Evolutionary conservation across 768 basidiomycete genomes (phyloP), one percentile per base, ranked within the genome.

Genomic region (Russula ochroleuca): DNA sequence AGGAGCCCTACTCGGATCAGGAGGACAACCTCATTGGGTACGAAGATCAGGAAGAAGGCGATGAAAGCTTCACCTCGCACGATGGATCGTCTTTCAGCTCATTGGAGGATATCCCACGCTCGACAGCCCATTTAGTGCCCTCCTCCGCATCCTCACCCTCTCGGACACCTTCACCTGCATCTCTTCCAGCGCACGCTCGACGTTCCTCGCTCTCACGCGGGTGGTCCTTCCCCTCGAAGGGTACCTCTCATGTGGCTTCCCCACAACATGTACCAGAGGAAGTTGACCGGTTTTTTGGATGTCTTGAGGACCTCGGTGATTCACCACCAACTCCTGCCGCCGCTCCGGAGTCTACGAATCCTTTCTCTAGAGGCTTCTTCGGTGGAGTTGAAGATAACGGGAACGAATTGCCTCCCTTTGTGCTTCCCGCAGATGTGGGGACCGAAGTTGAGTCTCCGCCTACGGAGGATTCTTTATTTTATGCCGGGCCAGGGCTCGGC

Each of bases 261-360:
- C 35, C 59, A 13, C 64, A 74, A 2, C 72, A 73, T 71, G 50
- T 67, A 69, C 58, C 69, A 5, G 79, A 83, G 21, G 81, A 85
- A n/a, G 77, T 88, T 10, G 90, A 92, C 71, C 80, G 78, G 38
- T 92, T 92, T 80, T 92, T 92, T 68, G 85, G 82, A 48, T 92
- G 89, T 61, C 69, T 83, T 65, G 81, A 80, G 51, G 78, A 76
- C 57, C 75, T 83, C 43, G 81, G 82, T 67, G 78, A 80, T 47
- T 77, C 81, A 0, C 84, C 85, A 7, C 76, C 70, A 72, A 75
- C 78, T 66, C 35, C 48, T 35, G 60, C n/a, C 7, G 10, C 66
- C 70, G 74, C 47, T 81, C 77, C 70, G 76, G 74, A 64, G 78
- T 79, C 69, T 2, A 80, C 85, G 73, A 79, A 76, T 59, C 68